phyloP scores from a whole-genome alignment of 306 rosid genomes.

The Corylus heterophylla region DNA sequence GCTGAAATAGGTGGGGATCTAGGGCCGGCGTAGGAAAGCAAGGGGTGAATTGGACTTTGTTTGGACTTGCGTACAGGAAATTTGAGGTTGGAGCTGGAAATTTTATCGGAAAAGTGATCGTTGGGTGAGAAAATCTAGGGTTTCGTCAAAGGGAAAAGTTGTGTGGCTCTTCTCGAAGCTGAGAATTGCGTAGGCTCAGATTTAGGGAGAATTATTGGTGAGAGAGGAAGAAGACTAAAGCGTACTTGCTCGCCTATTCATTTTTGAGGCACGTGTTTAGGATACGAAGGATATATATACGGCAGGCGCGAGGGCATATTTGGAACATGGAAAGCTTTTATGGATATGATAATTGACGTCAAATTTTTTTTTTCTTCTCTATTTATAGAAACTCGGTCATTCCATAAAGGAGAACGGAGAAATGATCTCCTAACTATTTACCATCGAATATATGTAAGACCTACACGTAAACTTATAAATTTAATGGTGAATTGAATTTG shows the following conservation, averaged over 20 bases:
- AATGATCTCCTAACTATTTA: too few species aligned
- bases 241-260: constrained; percentile 14
- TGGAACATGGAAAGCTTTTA: neutral
- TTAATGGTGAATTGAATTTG: too few species aligned
- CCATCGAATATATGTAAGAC: too few species aligned
- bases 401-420: too few species aligned
- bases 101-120: constrained; percentile 22
- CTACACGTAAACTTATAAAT: too few species aligned
- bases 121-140: constrained; percentile 54
- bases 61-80: constrained; percentile 11
- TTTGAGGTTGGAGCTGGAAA: constrained; percentile 6
- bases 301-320: neutral
- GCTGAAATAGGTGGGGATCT: neutral
- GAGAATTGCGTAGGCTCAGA: constrained; percentile 37
- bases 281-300: too few species aligned
- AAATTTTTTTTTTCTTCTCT: too few species aligned
- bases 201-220: constrained; percentile 13
- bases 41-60: neutral
- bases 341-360: too few species aligned
- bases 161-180: constrained; percentile 26
- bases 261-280: constrained; percentile 19
- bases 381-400: too few species aligned
- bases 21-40: neutral
- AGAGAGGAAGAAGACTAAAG: constrained; percentile 10
- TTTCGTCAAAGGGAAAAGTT: constrained; percentile 7